Conservation (phyloP, 306 rosid species). For the Sesbania bispinosa region DNA sequence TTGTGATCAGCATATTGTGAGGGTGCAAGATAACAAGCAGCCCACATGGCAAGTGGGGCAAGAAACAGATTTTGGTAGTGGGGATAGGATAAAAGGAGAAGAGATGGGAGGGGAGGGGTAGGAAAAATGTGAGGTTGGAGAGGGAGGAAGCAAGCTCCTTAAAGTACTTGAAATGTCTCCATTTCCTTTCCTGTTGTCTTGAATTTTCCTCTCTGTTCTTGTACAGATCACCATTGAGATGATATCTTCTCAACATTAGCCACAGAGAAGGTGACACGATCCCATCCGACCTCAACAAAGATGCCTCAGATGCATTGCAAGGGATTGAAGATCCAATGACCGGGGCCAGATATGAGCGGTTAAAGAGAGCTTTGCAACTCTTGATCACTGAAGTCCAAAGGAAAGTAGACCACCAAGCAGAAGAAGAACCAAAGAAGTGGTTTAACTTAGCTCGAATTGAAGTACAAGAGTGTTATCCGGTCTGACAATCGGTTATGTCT, state of each 20-base stretch:
- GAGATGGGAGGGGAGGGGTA: not conserved
- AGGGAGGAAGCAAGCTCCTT: conserved; percentile 8
- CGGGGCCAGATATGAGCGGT: too few relatives aligned
- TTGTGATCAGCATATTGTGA: not conserved
- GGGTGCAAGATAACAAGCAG: not conserved
- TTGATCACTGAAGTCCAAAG: too few relatives aligned
- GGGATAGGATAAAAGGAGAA: not conserved
- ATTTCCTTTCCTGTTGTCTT: conserved; percentile 3
- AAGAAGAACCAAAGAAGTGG: too few relatives aligned
- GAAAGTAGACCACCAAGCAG: too few relatives aligned
- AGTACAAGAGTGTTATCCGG: too few relatives aligned
- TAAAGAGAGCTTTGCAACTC: too few relatives aligned
- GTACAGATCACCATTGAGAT: not conserved
- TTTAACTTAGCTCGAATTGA: too few relatives aligned
- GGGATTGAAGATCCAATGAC: too few relatives aligned
- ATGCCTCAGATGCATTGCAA: too few relatives aligned
- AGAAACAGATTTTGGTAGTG: not conserved
- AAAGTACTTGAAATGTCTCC: conserved; percentile 3
- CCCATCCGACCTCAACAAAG: too few relatives aligned
- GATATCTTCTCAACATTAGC: not conserved
- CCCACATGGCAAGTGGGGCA: not conserved
- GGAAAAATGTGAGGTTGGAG: not conserved
- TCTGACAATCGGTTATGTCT: too few relatives aligned
- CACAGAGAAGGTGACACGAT: too few relatives aligned
- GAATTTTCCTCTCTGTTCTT: not conserved